phyloP scores from a whole-genome alignment of 2,329 filamentous ascomycete genomes.

The Alternaria brassicae region DNA sequence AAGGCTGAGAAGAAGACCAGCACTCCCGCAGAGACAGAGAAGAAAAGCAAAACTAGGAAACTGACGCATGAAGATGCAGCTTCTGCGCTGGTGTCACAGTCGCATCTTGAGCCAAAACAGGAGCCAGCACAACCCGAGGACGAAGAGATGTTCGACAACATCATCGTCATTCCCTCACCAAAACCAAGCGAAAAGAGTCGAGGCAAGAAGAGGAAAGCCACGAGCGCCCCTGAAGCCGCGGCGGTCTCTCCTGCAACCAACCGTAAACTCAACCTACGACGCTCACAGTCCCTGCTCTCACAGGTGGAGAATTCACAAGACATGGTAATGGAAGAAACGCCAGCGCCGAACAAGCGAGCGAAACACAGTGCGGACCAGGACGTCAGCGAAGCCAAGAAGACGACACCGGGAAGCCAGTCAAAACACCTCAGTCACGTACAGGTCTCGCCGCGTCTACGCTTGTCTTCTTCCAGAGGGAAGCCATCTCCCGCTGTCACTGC shows the following conservation, averaged over 20 bases:
- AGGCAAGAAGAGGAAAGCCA: constrained; percentile 33
- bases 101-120: neutral
- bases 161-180: constrained; percentile 44
- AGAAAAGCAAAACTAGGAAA: constrained; percentile 24
- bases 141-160: constrained; percentile 50
- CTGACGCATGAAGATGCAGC: neutral
- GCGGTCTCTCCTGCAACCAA: constrained; percentile 23
- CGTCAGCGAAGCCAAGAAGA: constrained; percentile 38
- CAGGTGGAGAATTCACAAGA: constrained; percentile 38
- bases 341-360: constrained; percentile 37
- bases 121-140: constrained; percentile 24
- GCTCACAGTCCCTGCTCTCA: constrained; percentile 40
- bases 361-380: constrained; percentile 34
- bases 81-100: neutral
- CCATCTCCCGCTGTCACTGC: neutral
- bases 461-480: neutral
- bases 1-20: constrained; percentile 15
- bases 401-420: constrained; percentile 13
- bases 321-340: constrained; percentile 36
- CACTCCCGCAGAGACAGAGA: constrained; percentile 3
- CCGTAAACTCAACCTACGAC: constrained; percentile 34
- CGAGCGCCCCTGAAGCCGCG: constrained; percentile 9
- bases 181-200: neutral
- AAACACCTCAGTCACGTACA: constrained; percentile 40
- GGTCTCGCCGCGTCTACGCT: constrained; percentile 26